These are phyloP conservation scores for Perkinsus marinus DNA, from an alignment of 169 alveolate genomes.

Conservation along the genomic window DNA sequence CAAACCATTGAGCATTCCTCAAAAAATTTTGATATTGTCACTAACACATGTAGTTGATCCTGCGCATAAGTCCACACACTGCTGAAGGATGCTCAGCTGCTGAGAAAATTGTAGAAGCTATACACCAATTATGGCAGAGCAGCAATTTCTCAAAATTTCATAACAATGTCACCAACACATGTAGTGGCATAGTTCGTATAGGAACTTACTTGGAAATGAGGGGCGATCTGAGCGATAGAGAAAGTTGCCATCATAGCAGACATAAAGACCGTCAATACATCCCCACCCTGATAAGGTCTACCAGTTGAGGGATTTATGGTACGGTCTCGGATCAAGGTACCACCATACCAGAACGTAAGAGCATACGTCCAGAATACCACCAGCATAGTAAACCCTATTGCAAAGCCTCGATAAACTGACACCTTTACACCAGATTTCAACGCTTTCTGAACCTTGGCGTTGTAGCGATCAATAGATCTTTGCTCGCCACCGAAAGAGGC, in stretches of 20 bases:
- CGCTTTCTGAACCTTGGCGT: conserved; percentile 13
- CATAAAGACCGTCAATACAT: conserved; percentile 30
- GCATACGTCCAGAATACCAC: conserved; percentile 25
- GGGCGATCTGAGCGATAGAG: conserved; percentile 24
- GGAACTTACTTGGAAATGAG: conserved; percentile 21
- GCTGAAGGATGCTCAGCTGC: too few species aligned
- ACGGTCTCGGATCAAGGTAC: conserved; percentile 15
- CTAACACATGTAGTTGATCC: too few species aligned
- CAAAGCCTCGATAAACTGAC: conserved; percentile 18
- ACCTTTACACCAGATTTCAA: conserved; percentile 18
- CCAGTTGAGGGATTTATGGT: background rate
- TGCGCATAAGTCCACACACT: too few species aligned
- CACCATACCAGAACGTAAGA: conserved; percentile 36
- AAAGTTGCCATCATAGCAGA: conserved; percentile 35
- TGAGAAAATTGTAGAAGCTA: too few species aligned
- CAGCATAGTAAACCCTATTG: conserved; percentile 18
- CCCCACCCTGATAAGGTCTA: conserved; percentile 15
- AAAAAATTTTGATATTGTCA: too few species aligned
- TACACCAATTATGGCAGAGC: too few species aligned
- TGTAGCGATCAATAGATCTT: conserved; percentile 14
- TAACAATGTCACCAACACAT: too few species aligned
- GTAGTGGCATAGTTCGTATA: too few species aligned
- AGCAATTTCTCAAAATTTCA: too few species aligned
- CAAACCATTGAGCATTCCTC: too few species aligned
- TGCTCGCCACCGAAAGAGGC: conserved; percentile 31